A percentile compares a stretch with the other conserved stretches of the same genome.
phyloP scores from a whole-genome alignment of 1,139 yeast species.

The Pichia norvegensis region DNA sequence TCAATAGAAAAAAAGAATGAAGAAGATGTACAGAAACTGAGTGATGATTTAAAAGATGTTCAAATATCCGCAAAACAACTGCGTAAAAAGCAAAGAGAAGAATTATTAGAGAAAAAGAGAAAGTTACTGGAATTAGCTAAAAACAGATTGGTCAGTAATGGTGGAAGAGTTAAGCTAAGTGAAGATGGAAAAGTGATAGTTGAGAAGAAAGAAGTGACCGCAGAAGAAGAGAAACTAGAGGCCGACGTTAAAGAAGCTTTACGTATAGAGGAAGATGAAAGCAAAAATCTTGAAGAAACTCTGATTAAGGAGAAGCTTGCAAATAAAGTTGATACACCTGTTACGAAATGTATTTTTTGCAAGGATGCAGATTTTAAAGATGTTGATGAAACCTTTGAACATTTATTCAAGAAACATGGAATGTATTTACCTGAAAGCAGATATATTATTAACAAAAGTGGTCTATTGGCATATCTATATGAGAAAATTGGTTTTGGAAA shows the following conservation, averaged over 20 bases:
- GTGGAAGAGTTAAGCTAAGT: constrained; percentile 26
- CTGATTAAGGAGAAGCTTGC: constrained; percentile 49
- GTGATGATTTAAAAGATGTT: constrained; percentile 18
- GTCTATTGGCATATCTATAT: constrained; percentile 65
- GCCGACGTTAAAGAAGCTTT: constrained; percentile 17
- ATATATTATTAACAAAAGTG: constrained; percentile 60
- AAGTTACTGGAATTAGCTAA: constrained; percentile 55
- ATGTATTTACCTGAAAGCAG: constrained; percentile 77
- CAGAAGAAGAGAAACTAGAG: constrained; percentile 14
- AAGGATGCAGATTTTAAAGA: constrained; percentile 35
- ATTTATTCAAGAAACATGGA: constrained; percentile 75
- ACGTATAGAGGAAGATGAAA: constrained; percentile 18
- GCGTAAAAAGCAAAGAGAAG: constrained; percentile 59
- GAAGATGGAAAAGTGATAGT: constrained; percentile 20
- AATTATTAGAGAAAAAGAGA: constrained; percentile 52
- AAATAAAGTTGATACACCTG: constrained; percentile 61
- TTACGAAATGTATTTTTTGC: constrained; percentile 74
- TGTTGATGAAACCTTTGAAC: constrained; percentile 58
- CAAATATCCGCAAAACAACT: constrained; percentile 53
- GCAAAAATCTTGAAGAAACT: constrained; percentile 34
- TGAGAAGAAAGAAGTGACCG: constrained; percentile 12
- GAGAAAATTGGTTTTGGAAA: constrained; percentile 83
- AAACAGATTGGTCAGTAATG: constrained; percentile 41
- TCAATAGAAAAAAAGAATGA: constrained; percentile 19
- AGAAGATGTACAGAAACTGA: constrained; percentile 6